Conservation (phyloP, 2,329 filamentous ascomycete genomes). For the Biscogniauxia marginata region DNA sequence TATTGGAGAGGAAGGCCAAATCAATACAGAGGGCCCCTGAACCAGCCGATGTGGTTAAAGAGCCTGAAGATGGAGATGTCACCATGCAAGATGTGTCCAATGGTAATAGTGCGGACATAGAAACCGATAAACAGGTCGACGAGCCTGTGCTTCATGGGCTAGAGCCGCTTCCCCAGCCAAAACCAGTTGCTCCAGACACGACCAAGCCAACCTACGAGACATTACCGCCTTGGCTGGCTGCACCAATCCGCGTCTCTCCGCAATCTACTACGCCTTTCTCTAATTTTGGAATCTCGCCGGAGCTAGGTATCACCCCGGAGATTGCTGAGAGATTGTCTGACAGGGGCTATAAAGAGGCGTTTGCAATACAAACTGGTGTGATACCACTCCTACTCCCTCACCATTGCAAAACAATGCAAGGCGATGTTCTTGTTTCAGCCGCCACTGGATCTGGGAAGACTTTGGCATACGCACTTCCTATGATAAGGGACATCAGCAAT, state of each 20-base stretch:
- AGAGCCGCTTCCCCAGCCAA: slow-evolving; percentile 78
- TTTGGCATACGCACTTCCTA: slow-evolving; percentile 82
- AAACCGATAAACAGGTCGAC: slow-evolving; percentile 13
- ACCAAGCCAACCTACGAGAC: slow-evolving; percentile 71
- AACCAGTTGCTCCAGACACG: slow-evolving; percentile 54
- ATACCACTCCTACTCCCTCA: slow-evolving; percentile 73
- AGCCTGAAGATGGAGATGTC: slow-evolving; percentile 28
- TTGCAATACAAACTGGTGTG: slow-evolving; percentile 77
- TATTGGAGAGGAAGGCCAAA: slow-evolving; percentile 56
- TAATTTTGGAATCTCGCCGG: slow-evolving; percentile 37
- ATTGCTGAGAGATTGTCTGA: slow-evolving; percentile 61
- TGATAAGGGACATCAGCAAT: slow-evolving; percentile 72
- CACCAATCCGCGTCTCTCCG: slow-evolving; percentile 67
- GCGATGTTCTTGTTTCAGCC: slow-evolving; percentile 86
- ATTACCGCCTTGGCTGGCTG: slow-evolving; percentile 76
- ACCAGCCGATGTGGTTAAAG: slow-evolving; percentile 28
- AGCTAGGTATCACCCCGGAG: slow-evolving; percentile 61
- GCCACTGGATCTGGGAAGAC: slow-evolving; percentile 97
- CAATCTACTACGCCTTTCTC: slow-evolving; percentile 60
- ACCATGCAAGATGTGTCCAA: slow-evolving; percentile 32
- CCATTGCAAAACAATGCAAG: slow-evolving; percentile 57
- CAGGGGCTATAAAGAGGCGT: slow-evolving; percentile 69
- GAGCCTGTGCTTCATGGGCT: slow-evolving; percentile 64
- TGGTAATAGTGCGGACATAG: slow-evolving; percentile 12
- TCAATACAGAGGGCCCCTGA: slow-evolving; percentile 50